Evolutionary conservation across 2,329 filamentous ascomycete species (phyloP).

Genomic region (Exutisphaerella laricina): DNA sequence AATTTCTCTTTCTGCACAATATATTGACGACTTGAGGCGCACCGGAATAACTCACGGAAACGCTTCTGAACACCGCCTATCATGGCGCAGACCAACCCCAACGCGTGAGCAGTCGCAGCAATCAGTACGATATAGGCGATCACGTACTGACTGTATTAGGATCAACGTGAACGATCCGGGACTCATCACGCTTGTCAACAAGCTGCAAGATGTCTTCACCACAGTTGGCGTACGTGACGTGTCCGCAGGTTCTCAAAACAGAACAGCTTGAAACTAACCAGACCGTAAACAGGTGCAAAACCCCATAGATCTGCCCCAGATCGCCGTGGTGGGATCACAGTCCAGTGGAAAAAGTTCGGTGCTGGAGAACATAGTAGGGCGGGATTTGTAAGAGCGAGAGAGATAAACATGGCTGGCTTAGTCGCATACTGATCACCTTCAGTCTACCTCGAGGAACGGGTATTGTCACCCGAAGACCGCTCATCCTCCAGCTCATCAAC

Average conservation of each 20-base stretch:
- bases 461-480: conserved; percentile 92
- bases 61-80: conserved; percentile 19
- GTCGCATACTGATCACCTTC: conserved; percentile 18
- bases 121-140: not conserved
- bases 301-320: conserved; percentile 97
- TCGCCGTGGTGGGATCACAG: conserved; percentile 95
- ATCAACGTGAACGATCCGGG: conserved; percentile 68
- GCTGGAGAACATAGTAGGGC: conserved; percentile 94
- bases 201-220: conserved; percentile 98
- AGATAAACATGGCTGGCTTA: too few species aligned
- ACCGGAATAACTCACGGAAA: conserved; percentile 4
- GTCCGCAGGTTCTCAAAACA: conserved; percentile 11
- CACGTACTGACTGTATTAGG: conserved; percentile 36
- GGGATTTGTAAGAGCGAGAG: conserved; percentile 79
- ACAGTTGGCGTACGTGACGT: conserved; percentile 76
- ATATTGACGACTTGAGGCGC: too few species aligned
- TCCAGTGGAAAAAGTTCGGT: conserved; percentile 99
- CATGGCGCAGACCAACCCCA: conserved; percentile 31
- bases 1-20: too few species aligned
- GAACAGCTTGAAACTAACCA: conserved; percentile 16
- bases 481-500: conserved; percentile 98
- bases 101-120: conserved; percentile 23
- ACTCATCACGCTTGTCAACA: conserved; percentile 85
- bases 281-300: conserved; percentile 74
- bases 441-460: conserved; percentile 95